A percentile compares a stretch with the other conserved stretches of the same genome.
Conservation (phyloP, 2,329 filamentous ascomycete genomes). For the Tolypocladium sp. region DNA sequence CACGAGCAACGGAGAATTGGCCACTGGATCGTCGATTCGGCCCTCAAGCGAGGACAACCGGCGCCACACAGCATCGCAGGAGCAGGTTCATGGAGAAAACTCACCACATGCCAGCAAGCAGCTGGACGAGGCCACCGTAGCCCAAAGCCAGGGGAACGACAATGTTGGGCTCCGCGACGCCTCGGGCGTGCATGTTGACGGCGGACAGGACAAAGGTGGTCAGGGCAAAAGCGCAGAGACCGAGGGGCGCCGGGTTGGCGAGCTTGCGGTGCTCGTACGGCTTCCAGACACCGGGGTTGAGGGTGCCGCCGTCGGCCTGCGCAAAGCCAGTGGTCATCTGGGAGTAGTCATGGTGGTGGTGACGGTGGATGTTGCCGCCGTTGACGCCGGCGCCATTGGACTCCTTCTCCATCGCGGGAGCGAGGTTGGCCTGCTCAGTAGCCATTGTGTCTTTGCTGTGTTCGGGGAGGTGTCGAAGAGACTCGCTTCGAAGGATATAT, state of each 20-base stretch:
- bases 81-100: slow-evolving; percentile 18
- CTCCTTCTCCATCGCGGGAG: slow-evolving; percentile 9
- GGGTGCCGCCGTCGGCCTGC: slow-evolving; percentile 58
- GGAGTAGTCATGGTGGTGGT: slow-evolving; percentile 16
- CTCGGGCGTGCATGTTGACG: slow-evolving; percentile 60
- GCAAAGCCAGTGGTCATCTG: slow-evolving; percentile 13
- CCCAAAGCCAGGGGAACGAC: slow-evolving; percentile 61
- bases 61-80: not conserved
- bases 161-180: slow-evolving; percentile 52
- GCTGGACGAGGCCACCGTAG: slow-evolving; percentile 70
- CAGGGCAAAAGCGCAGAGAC: slow-evolving; percentile 69
- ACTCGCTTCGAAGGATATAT: not conserved
- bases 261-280: slow-evolving; percentile 60
- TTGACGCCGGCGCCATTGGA: slow-evolving; percentile 1
- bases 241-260: slow-evolving; percentile 71
- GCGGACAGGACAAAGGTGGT: slow-evolving; percentile 73
- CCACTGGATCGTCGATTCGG: not conserved
- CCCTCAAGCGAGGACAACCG: not conserved
- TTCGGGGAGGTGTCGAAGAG: not conserved
- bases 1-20: not conserved
- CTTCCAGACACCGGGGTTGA: slow-evolving; percentile 62
- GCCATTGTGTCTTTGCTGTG: slow-evolving; percentile 3
- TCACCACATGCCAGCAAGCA: slow-evolving; percentile 81
- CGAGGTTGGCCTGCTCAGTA: slow-evolving; percentile 4
- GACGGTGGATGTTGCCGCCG: slow-evolving; percentile 6